Evolutionary conservation across 1,139 yeast species (phyloP), one percentile per base, ranked within the genome.

Genomic region (Candida sanyaensis): DNA sequence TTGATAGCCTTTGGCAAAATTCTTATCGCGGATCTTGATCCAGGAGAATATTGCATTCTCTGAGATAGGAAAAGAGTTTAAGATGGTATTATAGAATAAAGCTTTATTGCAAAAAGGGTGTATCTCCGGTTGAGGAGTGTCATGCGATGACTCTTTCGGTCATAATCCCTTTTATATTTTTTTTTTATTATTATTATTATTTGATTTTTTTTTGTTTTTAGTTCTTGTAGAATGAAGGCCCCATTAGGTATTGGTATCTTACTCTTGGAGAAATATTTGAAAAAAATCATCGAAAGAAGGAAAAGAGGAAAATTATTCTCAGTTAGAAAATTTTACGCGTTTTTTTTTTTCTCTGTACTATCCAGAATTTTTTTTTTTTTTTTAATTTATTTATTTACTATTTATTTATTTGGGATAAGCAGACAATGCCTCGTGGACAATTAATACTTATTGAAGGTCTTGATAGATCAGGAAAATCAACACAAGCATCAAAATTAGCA

Each of bases 381-480:
- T 10, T 28, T 9, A 5, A 13, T 29, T 11, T 23, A 5, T 13
- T 11, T 24, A 32, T 12, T 13, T 32, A 32, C 17, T 17, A 12
- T 13, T 11, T 13, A 1, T 33, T 13, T 13, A 12, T 13, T 11
- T 17, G 7, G 23, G 6, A 33, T 12, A 33, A 13, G 13, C 37
- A 34, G 9, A 21, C 10, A 34, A 59, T 56, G 60, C 53, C 59
- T 61, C 61, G 97, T 55, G 97, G 97, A 2, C 77, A 78, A 43
- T 71, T 95, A 44, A 86, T 95, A 26, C 78, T 90, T 6, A 77
- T 95, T 5, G 99, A 95, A 66, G 99, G 99, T 0, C 79, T 93
- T 1, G 99, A 95, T 62, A 72, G 99, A 45, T 86, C 98, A 0
- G 99, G 99, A 0, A 95, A 95, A 63, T 83, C 97, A 1, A 91